phyloP scores from a whole-genome alignment of 2,329 filamentous ascomycete species.

The Cercospora janseana region DNA sequence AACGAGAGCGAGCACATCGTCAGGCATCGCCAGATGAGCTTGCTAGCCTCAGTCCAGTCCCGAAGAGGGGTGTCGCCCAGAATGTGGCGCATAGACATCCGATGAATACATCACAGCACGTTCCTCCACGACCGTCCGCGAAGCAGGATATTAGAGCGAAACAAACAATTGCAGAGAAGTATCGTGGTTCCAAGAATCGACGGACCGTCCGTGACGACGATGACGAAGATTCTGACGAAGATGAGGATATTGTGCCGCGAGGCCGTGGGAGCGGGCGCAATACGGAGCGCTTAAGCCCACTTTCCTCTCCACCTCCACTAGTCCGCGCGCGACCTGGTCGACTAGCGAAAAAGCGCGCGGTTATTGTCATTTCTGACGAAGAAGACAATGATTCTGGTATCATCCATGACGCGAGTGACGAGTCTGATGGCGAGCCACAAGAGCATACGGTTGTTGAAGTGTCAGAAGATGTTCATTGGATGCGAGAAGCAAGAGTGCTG shows the following conservation, averaged over 20 bases:
- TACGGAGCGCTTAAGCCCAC: slow-evolving; percentile 38
- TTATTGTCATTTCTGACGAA: slow-evolving; percentile 40
- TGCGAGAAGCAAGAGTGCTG: slow-evolving; percentile 54
- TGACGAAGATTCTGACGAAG: slow-evolving; percentile 32
- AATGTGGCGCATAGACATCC: slow-evolving; percentile 17
- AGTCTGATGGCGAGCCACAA: slow-evolving; percentile 14
- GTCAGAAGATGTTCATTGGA: slow-evolving; percentile 21
- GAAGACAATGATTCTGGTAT: slow-evolving; percentile 41
- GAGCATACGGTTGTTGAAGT: slow-evolving; percentile 15
- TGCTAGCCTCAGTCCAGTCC: slow-evolving; percentile 24
- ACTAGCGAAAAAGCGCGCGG: slow-evolving; percentile 23
- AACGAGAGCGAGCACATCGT: slow-evolving; percentile 8
- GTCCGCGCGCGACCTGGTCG: slow-evolving; percentile 19
- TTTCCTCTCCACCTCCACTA: slow-evolving; percentile 31
- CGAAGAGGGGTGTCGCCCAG: slow-evolving; percentile 31
- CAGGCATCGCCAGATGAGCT: slow-evolving; percentile 29
- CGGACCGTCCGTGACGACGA: slow-evolving; percentile 17
- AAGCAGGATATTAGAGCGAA: slow-evolving; percentile 55
- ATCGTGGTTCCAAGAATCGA: slow-evolving; percentile 25
- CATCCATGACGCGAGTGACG: slow-evolving; percentile 25
- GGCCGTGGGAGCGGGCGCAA: slow-evolving; percentile 51
- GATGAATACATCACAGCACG: slow-evolving; percentile 20
- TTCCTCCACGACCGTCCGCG: slow-evolving; percentile 44
- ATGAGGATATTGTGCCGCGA: slow-evolving; percentile 29
- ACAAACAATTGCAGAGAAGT: slow-evolving; percentile 50